Conservation (phyloP, 148 eudicot species). For the Cornus suecica region DNA sequence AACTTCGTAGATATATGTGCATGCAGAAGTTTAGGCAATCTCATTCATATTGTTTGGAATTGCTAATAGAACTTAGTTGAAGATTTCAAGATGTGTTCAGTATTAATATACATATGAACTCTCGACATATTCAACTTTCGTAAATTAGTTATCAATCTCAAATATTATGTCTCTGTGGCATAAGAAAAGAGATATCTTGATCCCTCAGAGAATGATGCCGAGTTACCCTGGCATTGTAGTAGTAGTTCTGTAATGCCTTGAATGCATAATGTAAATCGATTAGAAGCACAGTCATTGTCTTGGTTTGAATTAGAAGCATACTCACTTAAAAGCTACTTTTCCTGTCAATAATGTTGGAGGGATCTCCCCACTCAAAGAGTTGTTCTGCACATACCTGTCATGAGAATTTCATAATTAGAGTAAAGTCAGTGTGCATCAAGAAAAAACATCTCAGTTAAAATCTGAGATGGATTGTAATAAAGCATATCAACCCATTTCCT, state of each 20-base stretch:
- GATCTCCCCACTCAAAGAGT: constrained; percentile 71
- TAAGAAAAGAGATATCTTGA: neutral
- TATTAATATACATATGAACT: too few species aligned
- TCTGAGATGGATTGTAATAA: neutral
- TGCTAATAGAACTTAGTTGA: too few species aligned
- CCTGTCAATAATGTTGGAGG: constrained; percentile 56
- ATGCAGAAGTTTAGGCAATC: neutral
- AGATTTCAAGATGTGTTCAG: neutral
- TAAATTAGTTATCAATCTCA: too few species aligned
- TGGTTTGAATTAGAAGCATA: constrained; percentile 13
- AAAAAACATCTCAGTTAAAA: constrained; percentile 8
- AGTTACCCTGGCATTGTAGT: neutral
- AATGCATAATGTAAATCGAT: neutral
- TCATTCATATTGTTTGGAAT: neutral
- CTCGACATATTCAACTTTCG: neutral
- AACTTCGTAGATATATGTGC: neutral
- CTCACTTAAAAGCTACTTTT: constrained; percentile 69
- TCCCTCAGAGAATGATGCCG: neutral
- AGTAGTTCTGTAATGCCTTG: neutral
- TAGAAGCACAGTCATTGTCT: neutral
- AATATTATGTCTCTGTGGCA: too few species aligned
- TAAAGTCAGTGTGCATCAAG: neutral
- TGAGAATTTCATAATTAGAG: constrained; percentile 5
- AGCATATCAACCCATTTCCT: neutral
- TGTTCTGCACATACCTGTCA: constrained; percentile 86